Base-by-base conservation (phyloP, 1,284 basidiomycete genomes). In the Ganoderma resinaceum region DNA sequence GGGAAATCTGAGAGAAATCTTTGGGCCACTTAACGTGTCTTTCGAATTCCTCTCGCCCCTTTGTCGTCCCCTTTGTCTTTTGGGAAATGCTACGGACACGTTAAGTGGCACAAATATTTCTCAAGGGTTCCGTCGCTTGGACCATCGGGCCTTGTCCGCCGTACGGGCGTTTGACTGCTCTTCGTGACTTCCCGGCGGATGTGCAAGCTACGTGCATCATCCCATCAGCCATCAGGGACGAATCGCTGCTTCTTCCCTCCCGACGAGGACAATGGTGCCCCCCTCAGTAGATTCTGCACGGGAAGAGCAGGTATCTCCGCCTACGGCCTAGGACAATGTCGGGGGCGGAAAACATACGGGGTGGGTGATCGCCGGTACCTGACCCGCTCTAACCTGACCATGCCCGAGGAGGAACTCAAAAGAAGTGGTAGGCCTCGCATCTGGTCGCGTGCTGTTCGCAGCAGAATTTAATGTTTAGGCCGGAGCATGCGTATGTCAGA, bases 161-260 rank as follows among this genome's bases (percentile, higher is more conserved):
- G n/a, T n/a, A n/a, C n/a, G 46, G 46, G 46, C 46, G 26, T 11
- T 49, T 49, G 46, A 49, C 46, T 49, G 18, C 35, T 9, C 35
- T 35, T 35, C 35, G 35, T 35, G 43, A 9, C 43, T 23, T 49
- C 46, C 43, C 23, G 46, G 46, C 46, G 46, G 46, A 12, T 49
- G 23, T 49, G 46, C 46, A 49, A 49, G 46, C 23, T 49, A 26
- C 52, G 26, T 33, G 18, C 52, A 33, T 55, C 52, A 55, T 33
- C 37, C 52, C 52, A 49, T 49, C 46, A 49, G 46, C 52, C 52
- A 55, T 55, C 52, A 55, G 52, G 52, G 31, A 55, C 29, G 29
- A 31, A 33, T 29, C 52, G 7, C 52, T 29, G 26, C 52, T 31
- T 55, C 52, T 31, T 31, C 29, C 52, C 5, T 31, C 31, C 52